phyloP scores from a whole-genome alignment of 345 rosid species.

The Brassica carinata region DNA sequence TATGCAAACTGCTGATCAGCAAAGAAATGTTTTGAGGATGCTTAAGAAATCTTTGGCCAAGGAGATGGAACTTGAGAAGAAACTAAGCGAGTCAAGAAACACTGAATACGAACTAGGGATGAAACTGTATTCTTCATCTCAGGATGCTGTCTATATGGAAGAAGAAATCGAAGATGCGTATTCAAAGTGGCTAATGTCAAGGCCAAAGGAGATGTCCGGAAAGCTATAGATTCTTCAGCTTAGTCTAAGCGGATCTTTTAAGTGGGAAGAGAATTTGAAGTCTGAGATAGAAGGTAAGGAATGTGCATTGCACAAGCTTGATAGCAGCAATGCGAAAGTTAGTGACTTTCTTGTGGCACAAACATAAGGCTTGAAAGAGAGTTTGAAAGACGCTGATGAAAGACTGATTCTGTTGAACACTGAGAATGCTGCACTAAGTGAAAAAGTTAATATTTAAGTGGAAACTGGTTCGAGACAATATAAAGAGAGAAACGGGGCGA shows the following conservation, averaged over 20 bases:
- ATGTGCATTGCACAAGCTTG: slow-evolving; percentile 51
- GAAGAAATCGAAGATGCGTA: slow-evolving; percentile 62
- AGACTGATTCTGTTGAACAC: slow-evolving; percentile 51
- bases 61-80: slow-evolving; percentile 89
- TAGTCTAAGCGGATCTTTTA: slow-evolving; percentile 59
- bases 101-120: slow-evolving; percentile 56
- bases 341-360: slow-evolving; percentile 51
- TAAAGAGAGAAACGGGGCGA: no score
- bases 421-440: slow-evolving; percentile 57
- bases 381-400: slow-evolving; percentile 60
- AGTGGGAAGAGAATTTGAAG: slow-evolving; percentile 57
- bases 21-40: slow-evolving; percentile 76
- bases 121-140: slow-evolving; percentile 55
- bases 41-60: slow-evolving; percentile 92
- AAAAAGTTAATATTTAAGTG: slow-evolving; percentile 33
- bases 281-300: slow-evolving; percentile 64
- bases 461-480: no score
- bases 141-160: slow-evolving; percentile 58
- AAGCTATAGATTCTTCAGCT: slow-evolving; percentile 67
- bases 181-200: slow-evolving; percentile 53
- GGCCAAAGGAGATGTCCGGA: slow-evolving; percentile 72
- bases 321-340: slow-evolving; percentile 49
- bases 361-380: slow-evolving; percentile 54
- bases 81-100: slow-evolving; percentile 66
- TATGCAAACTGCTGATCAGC: slow-evolving; percentile 81